phyloP scores from a whole-genome alignment of 108 stramenopile species.

The Licmophora abbreviata region DNA sequence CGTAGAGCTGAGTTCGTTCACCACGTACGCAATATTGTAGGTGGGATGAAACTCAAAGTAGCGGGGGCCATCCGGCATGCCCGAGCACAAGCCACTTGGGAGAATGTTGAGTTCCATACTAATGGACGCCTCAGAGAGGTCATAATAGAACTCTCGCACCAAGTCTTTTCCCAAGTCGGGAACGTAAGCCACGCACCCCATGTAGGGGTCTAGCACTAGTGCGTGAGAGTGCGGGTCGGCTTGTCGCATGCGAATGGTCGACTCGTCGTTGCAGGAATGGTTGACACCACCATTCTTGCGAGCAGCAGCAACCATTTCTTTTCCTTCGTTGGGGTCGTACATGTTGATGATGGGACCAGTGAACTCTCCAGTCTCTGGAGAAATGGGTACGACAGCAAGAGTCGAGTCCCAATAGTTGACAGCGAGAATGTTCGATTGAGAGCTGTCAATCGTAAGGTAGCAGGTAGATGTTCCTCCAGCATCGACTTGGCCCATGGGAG shows the following conservation, averaged over 20 bases:
- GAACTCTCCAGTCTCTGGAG: slow-evolving; percentile 58
- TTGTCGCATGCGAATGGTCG: slow-evolving; percentile 78
- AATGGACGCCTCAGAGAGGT: slow-evolving; percentile 47
- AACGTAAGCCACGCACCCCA: slow-evolving; percentile 83
- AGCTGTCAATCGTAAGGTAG: slow-evolving; percentile 87
- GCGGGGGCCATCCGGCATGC: slow-evolving; percentile 85
- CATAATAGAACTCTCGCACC: slow-evolving; percentile 72
- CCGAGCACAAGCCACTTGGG: slow-evolving; percentile 72
- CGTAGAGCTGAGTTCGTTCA: slow-evolving; percentile 86
- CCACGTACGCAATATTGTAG: slow-evolving; percentile 78
- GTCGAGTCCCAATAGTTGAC: slow-evolving; percentile 95
- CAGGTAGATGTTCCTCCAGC: slow-evolving; percentile 91
- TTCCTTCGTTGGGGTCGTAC: slow-evolving; percentile 61
- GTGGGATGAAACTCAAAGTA: slow-evolving; percentile 89
- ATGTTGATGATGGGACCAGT: slow-evolving; percentile 37
- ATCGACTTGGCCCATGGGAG: slow-evolving; percentile 61
- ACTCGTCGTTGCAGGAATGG: slow-evolving; percentile 80
- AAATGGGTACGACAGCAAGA: slow-evolving; percentile 75
- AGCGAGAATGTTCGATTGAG: slow-evolving; percentile 66
- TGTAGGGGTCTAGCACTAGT: slow-evolving; percentile 86
- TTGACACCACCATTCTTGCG: slow-evolving; percentile 71
- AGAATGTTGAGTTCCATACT: slow-evolving; percentile 57
- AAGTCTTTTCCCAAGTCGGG: slow-evolving; percentile 90
- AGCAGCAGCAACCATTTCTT: slow-evolving; percentile 51
- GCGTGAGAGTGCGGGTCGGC: slow-evolving; percentile 95